Conservation (phyloP, 2,329 filamentous ascomycete species). For the Myriosclerotinia scirpicola region DNA sequence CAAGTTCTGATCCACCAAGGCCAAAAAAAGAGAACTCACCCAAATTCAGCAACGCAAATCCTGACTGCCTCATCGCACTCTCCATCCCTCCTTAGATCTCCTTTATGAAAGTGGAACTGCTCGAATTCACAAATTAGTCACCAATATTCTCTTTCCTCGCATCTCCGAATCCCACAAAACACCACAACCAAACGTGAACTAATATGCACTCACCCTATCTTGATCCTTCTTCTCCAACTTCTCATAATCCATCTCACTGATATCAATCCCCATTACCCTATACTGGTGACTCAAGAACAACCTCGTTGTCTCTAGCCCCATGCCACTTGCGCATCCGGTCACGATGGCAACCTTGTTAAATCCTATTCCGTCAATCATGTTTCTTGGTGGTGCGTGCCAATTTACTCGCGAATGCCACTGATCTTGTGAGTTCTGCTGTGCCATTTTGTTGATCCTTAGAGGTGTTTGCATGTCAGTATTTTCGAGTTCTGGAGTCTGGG, state of each 20-base stretch:
- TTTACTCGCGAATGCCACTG: neutral
- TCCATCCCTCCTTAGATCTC: constrained; percentile 38
- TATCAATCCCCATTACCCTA: constrained; percentile 40
- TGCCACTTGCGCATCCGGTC: constrained; percentile 38
- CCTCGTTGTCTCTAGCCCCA: constrained; percentile 42
- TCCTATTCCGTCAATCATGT: constrained; percentile 24
- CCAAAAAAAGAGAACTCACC: constrained; percentile 26
- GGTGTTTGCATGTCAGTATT: neutral
- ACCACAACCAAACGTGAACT: neutral
- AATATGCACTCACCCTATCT: constrained; percentile 16
- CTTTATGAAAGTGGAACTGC: constrained; percentile 41
- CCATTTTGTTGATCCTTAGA: too few species aligned
- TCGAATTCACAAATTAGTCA: neutral
- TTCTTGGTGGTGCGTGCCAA: neutral
- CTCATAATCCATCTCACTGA: constrained; percentile 39
- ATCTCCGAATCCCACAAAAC: neutral
- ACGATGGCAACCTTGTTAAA: constrained; percentile 32
- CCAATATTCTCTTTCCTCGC: neutral
- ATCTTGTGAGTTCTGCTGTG: neutral
- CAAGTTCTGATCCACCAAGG: neutral
- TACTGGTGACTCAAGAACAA: constrained; percentile 40
- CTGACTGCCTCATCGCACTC: constrained; percentile 41
- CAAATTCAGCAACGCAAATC: constrained; percentile 38
- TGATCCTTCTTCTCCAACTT: constrained; percentile 29
- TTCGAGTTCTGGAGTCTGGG: neutral